Conservation (phyloP, 495 filamentous ascomycete species). For the Cenococcum geophilum region DNA sequence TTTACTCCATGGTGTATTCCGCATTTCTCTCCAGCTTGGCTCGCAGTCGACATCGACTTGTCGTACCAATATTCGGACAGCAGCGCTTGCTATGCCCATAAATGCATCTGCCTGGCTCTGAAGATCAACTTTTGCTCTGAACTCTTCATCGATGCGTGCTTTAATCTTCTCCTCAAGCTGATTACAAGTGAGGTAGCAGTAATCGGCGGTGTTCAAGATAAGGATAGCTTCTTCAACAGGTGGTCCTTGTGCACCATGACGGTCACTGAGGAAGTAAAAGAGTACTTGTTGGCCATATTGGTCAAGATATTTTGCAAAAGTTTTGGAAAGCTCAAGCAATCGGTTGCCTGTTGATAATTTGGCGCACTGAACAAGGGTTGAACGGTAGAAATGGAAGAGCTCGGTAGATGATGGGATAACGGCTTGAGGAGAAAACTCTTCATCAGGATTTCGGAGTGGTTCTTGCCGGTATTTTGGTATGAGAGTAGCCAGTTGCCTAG, state of each 20-base stretch:
- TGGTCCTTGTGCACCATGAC: slow-evolving; percentile 44
- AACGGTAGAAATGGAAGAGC: slow-evolving; percentile 92
- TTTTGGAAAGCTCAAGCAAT: slow-evolving; percentile 77
- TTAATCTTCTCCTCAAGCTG: slow-evolving; percentile 95
- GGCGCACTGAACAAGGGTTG: slow-evolving; percentile 85
- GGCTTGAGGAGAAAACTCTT: slow-evolving; percentile 86
- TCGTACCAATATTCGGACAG: slow-evolving; percentile 74
- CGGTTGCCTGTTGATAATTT: slow-evolving; percentile 87
- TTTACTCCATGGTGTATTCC: slow-evolving; percentile 89
- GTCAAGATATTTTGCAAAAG: slow-evolving; percentile 88
- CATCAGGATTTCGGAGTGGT: slow-evolving; percentile 70
- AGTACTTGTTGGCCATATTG: slow-evolving; percentile 93
- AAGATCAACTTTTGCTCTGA: slow-evolving; percentile 71
- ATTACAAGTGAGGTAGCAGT: slow-evolving; percentile 87
- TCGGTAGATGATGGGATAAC: slow-evolving; percentile 93
- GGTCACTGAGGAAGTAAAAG: slow-evolving; percentile 65
- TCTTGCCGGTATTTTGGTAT: slow-evolving; percentile 87
- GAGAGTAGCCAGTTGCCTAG: slow-evolving; percentile 65
- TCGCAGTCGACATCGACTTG: slow-evolving; percentile 78
- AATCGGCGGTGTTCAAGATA: slow-evolving; percentile 93
- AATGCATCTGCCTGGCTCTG: slow-evolving; percentile 91
- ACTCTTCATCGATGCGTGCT: slow-evolving; percentile 70
- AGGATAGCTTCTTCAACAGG: slow-evolving; percentile 71
- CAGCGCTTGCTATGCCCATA: slow-evolving; percentile 87
- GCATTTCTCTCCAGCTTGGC: slow-evolving; percentile 92